phyloP scores from a whole-genome alignment of 73 alveolate species.

The Blepharisma stoltei region DNA sequence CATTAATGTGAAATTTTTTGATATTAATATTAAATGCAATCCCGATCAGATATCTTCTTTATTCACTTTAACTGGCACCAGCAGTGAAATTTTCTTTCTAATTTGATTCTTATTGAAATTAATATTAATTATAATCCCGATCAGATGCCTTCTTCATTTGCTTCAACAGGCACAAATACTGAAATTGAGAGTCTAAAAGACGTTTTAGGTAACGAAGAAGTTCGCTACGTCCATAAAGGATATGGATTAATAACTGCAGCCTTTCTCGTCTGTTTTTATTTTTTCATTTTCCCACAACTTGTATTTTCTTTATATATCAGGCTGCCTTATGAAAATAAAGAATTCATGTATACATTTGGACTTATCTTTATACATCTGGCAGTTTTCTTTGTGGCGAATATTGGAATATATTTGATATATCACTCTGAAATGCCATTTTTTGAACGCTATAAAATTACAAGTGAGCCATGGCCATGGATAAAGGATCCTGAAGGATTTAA shows the following conservation, averaged over 20 bases:
- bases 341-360: constrained; percentile 1
- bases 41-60: too few relatives aligned
- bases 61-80: too few relatives aligned
- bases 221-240: constrained; percentile 48
- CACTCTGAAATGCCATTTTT: constrained; percentile 62
- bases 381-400: not conserved
- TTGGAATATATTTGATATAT: constrained; percentile 36
- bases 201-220: constrained; percentile 43
- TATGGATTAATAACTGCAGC: constrained; percentile 49
- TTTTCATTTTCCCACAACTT: constrained; percentile 35
- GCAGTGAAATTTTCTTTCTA: too few relatives aligned
- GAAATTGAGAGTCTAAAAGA: constrained; percentile 29
- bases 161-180: constrained; percentile 20
- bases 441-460: constrained; percentile 62
- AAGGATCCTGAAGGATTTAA: constrained; percentile 59
- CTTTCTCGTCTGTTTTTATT: constrained; percentile 27
- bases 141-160: constrained; percentile 7
- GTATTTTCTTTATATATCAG: not conserved
- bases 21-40: too few relatives aligned
- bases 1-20: too few relatives aligned
- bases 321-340: not conserved
- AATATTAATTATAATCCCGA: not conserved
- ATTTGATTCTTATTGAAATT: too few relatives aligned
- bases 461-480: constrained; percentile 84
- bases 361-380: not conserved